A percentile compares a stretch with the other conserved stretches of the same genome.
Conservation (phyloP, 345 rosid genomes). For the Linum usitatissimum region DNA sequence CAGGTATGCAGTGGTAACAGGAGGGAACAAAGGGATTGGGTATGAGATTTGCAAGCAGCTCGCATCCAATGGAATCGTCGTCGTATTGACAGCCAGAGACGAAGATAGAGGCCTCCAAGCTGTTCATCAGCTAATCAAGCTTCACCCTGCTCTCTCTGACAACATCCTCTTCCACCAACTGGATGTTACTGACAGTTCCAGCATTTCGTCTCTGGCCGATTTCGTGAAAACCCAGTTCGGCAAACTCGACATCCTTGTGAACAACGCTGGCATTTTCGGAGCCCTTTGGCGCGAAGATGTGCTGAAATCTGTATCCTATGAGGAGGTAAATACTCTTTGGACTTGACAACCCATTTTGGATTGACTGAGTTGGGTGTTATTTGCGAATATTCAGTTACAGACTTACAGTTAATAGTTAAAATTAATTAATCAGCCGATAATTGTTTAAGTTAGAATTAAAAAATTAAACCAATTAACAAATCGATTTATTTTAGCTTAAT, state of each 20-base stretch:
- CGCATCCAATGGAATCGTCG: not conserved
- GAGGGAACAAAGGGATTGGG: conserved; percentile 8
- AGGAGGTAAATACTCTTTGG: not conserved
- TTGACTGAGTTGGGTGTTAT: conserved; percentile 17
- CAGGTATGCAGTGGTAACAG: conserved; percentile 6
- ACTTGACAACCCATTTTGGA: not conserved
- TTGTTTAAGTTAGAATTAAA: not conserved
- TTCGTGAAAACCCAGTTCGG: conserved; percentile 28
- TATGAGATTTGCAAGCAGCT: not conserved
- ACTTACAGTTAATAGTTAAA: conserved; percentile 35
- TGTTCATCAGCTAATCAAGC: conserved; percentile 27
- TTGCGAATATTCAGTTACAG: conserved; percentile 24
- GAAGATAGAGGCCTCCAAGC: conserved; percentile 2
- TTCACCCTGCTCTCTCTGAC: conserved; percentile 19
- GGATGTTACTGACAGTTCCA: conserved; percentile 33
- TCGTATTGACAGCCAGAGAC: conserved; percentile 1
- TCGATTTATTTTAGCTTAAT: no score
- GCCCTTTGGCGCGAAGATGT: not conserved
- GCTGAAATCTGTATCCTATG: not conserved
- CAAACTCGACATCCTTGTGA: conserved; percentile 42
- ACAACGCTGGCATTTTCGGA: not conserved
- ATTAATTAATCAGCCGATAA: conserved; percentile 25
- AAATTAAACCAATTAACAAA: no score
- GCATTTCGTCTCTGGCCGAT: conserved; percentile 25
- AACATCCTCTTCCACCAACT: conserved; percentile 34